Conservation (phyloP, 2,329 filamentous ascomycete genomes). For the Aureobasidium sp. region DNA sequence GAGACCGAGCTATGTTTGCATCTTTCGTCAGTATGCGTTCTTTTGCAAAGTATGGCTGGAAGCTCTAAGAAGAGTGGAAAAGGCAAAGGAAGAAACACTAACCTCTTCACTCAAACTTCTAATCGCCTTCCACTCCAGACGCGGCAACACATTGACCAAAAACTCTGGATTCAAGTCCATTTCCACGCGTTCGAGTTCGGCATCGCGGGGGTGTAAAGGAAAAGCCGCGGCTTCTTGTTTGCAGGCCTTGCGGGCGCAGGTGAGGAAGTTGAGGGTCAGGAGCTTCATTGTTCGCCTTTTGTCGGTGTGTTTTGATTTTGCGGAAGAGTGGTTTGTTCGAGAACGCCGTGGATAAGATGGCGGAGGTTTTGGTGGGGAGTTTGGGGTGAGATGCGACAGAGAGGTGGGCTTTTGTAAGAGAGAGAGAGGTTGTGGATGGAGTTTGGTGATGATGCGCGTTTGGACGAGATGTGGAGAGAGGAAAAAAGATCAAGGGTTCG, state of each 20-base stretch:
- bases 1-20: conserved; percentile 61
- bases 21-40: neutral
- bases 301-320: neutral
- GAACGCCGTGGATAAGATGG: too few species aligned
- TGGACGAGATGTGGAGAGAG: neutral
- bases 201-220: conserved; percentile 86
- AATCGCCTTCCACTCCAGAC: conserved; percentile 83
- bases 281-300: conserved; percentile 64
- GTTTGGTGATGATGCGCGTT: neutral
- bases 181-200: conserved; percentile 79
- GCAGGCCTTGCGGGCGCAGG: conserved; percentile 93
- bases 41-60: too few species aligned
- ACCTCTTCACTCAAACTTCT: conserved; percentile 71
- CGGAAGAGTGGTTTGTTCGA: too few species aligned
- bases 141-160: conserved; percentile 74
- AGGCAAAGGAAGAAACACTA: conserved; percentile 28
- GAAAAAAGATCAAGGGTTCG: neutral
- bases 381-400: too few species aligned
- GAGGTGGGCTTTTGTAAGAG: neutral
- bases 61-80: too few species aligned
- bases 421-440: neutral
- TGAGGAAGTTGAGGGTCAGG: conserved; percentile 91
- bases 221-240: conserved; percentile 74
- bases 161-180: conserved; percentile 75
- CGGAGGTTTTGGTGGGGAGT: too few species aligned